Conservation (phyloP, 306 rosid species). For the Leucaena leucocephala region DNA sequence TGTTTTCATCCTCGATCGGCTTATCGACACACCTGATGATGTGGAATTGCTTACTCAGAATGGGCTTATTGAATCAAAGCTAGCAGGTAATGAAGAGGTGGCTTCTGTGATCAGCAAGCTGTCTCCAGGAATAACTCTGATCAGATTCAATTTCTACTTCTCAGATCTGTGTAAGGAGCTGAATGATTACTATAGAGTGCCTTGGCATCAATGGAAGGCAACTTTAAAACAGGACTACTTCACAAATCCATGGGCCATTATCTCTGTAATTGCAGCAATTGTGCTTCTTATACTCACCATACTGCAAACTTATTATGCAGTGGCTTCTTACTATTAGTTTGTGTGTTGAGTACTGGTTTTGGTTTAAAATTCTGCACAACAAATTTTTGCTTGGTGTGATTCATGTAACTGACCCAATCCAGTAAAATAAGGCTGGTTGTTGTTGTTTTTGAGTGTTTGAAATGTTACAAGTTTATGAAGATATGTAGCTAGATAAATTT, state of each 20-base stretch:
- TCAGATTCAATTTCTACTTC: background rate
- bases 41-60: constrained; percentile 36
- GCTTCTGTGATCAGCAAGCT: constrained; percentile 32
- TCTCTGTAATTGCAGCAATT: constrained; percentile 11
- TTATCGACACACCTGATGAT: constrained; percentile 31
- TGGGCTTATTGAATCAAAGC: constrained; percentile 32
- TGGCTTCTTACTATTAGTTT: background rate
- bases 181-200: background rate
- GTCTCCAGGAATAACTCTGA: background rate
- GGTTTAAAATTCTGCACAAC: background rate
- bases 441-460: background rate
- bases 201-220: constrained; percentile 10
- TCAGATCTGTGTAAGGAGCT: background rate
- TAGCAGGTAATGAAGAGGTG: constrained; percentile 3
- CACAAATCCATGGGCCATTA: constrained; percentile 4
- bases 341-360: background rate
- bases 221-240: constrained; percentile 3
- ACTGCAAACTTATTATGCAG: background rate
- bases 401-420: no score
- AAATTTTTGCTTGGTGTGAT: no score
- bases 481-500: background rate
- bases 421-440: no score
- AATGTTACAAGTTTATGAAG: background rate
- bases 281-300: constrained; percentile 11
- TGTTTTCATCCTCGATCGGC: constrained; percentile 27